Evolutionary conservation across 2,329 filamentous ascomycete genomes (phyloP).

Genomic region (Fusarium dlaminii): DNA sequence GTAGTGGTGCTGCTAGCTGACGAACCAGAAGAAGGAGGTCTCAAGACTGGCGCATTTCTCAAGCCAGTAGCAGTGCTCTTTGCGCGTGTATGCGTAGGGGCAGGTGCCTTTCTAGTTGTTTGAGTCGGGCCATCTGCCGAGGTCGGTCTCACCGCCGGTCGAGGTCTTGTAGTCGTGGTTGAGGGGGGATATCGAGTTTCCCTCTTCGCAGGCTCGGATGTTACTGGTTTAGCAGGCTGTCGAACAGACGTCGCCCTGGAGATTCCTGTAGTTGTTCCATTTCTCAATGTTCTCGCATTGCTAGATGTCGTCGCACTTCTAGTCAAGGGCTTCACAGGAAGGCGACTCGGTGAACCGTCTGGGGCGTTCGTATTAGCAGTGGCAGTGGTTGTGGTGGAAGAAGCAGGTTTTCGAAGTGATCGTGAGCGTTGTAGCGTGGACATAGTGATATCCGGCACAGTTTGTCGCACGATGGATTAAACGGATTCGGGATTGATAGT

Average conservation of each 20-base stretch:
- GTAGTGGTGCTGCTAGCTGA: conserved; percentile 35
- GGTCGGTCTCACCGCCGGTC: conserved; percentile 43
- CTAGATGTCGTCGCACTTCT: conserved; percentile 47
- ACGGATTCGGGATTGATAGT: background rate
- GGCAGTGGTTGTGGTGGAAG: conserved; percentile 21
- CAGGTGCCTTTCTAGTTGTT: conserved; percentile 30
- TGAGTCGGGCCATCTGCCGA: conserved; percentile 43
- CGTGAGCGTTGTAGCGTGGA: conserved; percentile 58
- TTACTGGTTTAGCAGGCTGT: conserved; percentile 24
- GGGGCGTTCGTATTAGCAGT: conserved; percentile 15
- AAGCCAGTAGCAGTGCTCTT: conserved; percentile 47
- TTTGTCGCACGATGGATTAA: background rate
- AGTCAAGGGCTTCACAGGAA: conserved; percentile 58
- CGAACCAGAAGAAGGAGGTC: conserved; percentile 44
- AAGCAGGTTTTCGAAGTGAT: conserved; percentile 57
- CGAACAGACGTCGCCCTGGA: conserved; percentile 39
- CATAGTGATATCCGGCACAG: conserved; percentile 44
- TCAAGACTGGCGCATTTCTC: conserved; percentile 41
- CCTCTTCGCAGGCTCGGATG: conserved; percentile 25
- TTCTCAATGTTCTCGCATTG: conserved; percentile 33
- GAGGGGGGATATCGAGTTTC: conserved; percentile 49
- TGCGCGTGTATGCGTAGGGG: conserved; percentile 43
- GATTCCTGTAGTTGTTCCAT: conserved; percentile 20
- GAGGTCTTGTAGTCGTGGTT: conserved; percentile 45
- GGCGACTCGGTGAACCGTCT: conserved; percentile 57